phyloP scores from a whole-genome alignment of 257 asterid genomes.

The Ilex asprella region DNA sequence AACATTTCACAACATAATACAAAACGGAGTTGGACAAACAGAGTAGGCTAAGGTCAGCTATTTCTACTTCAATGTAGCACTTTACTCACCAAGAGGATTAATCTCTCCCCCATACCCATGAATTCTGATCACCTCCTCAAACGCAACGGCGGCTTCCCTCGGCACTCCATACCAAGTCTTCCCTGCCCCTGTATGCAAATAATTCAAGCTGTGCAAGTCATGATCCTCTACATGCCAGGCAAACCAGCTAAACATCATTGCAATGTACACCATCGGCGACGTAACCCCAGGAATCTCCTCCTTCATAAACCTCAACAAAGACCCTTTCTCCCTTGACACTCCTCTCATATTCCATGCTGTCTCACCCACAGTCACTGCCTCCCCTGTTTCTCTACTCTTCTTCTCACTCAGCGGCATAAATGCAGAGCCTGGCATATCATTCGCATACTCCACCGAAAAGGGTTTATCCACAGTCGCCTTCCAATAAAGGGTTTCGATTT shows the following conservation, averaged over 20 bases:
- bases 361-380: slow-evolving; percentile 53
- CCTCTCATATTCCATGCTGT: slow-evolving; percentile 98
- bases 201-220: slow-evolving; percentile 97
- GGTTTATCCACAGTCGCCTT: slow-evolving; percentile 94
- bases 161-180: slow-evolving; percentile 99
- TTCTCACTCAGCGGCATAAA: slow-evolving; percentile 29
- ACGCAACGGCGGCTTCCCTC: slow-evolving; percentile 81
- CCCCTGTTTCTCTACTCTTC: slow-evolving; percentile 33
- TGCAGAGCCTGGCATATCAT: slow-evolving; percentile 99
- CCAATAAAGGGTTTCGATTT: slow-evolving; percentile 84
- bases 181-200: slow-evolving; percentile 77
- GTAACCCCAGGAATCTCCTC: slow-evolving; percentile 98
- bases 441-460: slow-evolving; percentile 88
- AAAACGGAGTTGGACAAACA: background rate
- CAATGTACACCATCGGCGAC: slow-evolving; percentile 95
- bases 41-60: background rate
- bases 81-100: slow-evolving; percentile 77
- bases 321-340: slow-evolving; percentile 76
- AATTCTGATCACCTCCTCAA: slow-evolving; percentile 85
- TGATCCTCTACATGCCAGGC: slow-evolving; percentile 99
- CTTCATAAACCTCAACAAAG: slow-evolving; percentile 88
- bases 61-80: background rate
- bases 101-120: slow-evolving; percentile 97
- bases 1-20: too few species aligned
- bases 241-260: slow-evolving; percentile 99